Evolutionary conservation across 306 rosid genomes (phyloP).

Genomic region (Malus domestica): DNA sequence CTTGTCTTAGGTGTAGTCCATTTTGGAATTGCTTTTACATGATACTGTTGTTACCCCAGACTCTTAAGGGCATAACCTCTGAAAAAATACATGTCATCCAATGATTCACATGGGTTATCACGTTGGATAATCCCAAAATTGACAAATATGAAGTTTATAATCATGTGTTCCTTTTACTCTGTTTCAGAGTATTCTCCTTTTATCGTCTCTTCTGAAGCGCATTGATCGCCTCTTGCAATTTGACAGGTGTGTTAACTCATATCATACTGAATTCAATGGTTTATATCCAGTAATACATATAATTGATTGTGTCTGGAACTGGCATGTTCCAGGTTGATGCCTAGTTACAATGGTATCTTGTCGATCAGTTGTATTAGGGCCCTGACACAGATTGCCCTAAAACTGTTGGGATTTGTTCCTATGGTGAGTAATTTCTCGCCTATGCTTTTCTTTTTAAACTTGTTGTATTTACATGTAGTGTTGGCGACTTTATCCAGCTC

Average conservation of each 20-base stretch:
- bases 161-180: conserved; percentile 11
- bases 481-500: conserved; percentile 13
- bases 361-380: conserved; percentile 83
- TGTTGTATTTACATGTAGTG: conserved; percentile 17
- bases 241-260: conserved; percentile 60
- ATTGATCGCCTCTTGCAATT: conserved; percentile 84
- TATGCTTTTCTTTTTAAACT: conserved; percentile 12
- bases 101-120: not conserved
- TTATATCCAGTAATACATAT: conserved; percentile 21
- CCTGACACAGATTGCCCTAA: conserved; percentile 83
- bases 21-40: not conserved
- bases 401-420: conserved; percentile 74
- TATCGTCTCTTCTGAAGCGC: conserved; percentile 84
- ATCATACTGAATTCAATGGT: conserved; percentile 10
- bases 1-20: not conserved
- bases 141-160: not conserved
- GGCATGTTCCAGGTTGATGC: conserved; percentile 76
- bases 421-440: conserved; percentile 46
- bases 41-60: not conserved
- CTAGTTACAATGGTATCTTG: conserved; percentile 89
- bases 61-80: not conserved
- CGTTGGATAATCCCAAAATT: not conserved
- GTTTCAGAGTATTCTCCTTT: conserved; percentile 71
- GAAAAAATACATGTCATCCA: not conserved
- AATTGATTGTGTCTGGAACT: conserved; percentile 23